Evolutionary conservation across 345 rosid species (phyloP).

Genomic region (Ceriops tagal): DNA sequence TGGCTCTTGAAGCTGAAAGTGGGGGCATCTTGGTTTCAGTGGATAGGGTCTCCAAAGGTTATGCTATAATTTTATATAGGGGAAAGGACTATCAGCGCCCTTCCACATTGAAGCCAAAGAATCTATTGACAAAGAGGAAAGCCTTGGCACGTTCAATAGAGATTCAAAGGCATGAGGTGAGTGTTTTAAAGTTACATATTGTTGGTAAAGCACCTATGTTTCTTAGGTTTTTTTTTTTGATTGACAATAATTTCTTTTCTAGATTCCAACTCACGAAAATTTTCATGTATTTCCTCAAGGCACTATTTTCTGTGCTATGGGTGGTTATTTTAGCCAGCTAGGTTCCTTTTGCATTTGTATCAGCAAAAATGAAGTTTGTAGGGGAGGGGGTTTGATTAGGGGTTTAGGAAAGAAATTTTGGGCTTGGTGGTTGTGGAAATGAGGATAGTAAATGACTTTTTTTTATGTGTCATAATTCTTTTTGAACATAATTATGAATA

Average conservation of each 20-base stretch:
- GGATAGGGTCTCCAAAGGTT: slow-evolving; percentile 88
- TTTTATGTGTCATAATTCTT: not conserved
- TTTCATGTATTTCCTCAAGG: too few species aligned
- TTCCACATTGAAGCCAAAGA: slow-evolving; percentile 68
- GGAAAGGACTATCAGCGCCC: slow-evolving; percentile 90
- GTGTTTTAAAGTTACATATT: slow-evolving; percentile 32
- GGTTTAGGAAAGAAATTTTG: not conserved
- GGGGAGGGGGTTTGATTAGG: not conserved
- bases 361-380: not conserved
- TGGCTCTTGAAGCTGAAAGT: slow-evolving; percentile 95
- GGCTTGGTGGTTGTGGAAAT: not conserved
- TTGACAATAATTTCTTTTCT: not conserved
- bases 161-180: slow-evolving; percentile 89
- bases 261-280: not conserved
- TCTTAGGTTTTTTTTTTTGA: not conserved
- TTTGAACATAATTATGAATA: not conserved
- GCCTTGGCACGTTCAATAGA: slow-evolving; percentile 96
- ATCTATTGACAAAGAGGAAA: slow-evolving; percentile 91
- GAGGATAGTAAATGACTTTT: not conserved
- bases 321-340: not conserved
- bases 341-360: not conserved
- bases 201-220: slow-evolving; percentile 1
- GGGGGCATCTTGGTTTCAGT: slow-evolving; percentile 89
- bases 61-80: slow-evolving; percentile 73
- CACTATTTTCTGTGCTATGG: not conserved